Evolutionary conservation across 164 flowering plant species (phyloP).

Genomic region (Houttuynia cordata): DNA sequence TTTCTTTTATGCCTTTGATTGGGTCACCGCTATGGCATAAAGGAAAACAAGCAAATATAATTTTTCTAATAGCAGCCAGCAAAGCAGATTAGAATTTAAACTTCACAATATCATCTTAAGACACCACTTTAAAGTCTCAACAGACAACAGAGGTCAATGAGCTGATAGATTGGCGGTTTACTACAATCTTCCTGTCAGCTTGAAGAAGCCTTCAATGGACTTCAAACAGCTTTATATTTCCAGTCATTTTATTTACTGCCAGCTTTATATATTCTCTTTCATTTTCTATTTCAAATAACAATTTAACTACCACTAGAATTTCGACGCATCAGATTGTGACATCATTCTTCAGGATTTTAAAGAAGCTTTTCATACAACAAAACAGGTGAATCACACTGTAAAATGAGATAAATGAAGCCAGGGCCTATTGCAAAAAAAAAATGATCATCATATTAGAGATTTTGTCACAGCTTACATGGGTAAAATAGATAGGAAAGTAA

Average conservation of each 20-base stretch:
- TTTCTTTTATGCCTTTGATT: no score
- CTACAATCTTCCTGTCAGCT: no score
- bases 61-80: no score
- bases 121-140: no score
- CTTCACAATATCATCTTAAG: no score
- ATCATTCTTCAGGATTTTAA: background rate
- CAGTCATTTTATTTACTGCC: background rate
- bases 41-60: no score
- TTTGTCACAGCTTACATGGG: slow-evolving; percentile 60
- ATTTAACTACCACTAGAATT: background rate
- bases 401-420: background rate
- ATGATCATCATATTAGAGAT: background rate
- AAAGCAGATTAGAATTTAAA: no score
- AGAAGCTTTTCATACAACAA: background rate
- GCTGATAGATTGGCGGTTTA: no score
- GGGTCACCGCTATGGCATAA: no score
- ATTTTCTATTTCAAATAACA: no score
- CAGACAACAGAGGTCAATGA: no score
- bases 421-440: background rate
- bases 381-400: no score
- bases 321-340: background rate
- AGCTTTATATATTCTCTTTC: background rate
- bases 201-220: background rate
- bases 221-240: background rate
- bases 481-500: slow-evolving; percentile 93